Evolutionary conservation across 2,329 filamentous ascomycete genomes (phyloP).

Genomic region (Claviceps capensis): DNA sequence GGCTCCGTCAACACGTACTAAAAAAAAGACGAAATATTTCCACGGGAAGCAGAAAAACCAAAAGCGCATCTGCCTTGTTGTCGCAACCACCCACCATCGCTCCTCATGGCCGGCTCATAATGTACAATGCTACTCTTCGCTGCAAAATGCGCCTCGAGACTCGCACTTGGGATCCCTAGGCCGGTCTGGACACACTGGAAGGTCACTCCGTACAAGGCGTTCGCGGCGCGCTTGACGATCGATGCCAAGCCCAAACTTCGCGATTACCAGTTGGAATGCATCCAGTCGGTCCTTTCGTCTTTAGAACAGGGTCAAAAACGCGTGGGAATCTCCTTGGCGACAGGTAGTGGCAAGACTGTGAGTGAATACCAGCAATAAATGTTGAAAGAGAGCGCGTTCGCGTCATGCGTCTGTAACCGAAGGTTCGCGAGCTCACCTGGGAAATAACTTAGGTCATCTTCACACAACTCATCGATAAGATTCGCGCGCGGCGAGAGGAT

Average conservation of each 20-base stretch:
- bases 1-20: too few relatives aligned
- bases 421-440: neutral
- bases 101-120: slow-evolving; percentile 11
- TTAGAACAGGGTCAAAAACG: slow-evolving; percentile 60
- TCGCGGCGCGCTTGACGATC: slow-evolving; percentile 11
- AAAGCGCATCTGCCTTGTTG: too few relatives aligned
- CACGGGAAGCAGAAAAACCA: too few relatives aligned
- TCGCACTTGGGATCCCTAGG: slow-evolving; percentile 6
- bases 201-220: slow-evolving; percentile 10
- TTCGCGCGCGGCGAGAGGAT: slow-evolving; percentile 35
- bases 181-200: slow-evolving; percentile 2
- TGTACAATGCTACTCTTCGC: slow-evolving; percentile 24
- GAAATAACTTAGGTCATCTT: slow-evolving; percentile 60
- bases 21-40: too few relatives aligned
- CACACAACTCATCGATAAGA: slow-evolving; percentile 78
- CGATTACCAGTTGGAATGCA: slow-evolving; percentile 84
- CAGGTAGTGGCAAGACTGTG: slow-evolving; percentile 80
- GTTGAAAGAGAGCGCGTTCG: neutral
- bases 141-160: slow-evolving; percentile 15
- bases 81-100: neutral
- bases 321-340: slow-evolving; percentile 73
- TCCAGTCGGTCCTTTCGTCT: slow-evolving; percentile 62
- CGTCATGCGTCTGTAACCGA: neutral
- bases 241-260: slow-evolving; percentile 45
- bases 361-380: slow-evolving; percentile 10